Conservation (phyloP, 106 monocot species). For the Alisma plantagoaquatica region DNA sequence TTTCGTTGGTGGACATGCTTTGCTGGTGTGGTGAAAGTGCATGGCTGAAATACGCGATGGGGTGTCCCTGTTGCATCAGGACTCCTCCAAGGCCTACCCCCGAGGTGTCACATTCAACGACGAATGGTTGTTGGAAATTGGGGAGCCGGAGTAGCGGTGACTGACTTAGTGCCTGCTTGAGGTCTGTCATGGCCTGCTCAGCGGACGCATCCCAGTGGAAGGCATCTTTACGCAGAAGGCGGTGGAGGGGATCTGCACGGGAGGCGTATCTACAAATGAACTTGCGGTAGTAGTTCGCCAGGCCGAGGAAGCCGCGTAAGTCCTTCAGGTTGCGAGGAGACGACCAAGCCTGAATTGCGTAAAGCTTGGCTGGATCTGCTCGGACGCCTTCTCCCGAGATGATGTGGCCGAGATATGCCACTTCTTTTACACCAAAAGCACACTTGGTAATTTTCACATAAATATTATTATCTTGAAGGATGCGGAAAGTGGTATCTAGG, state of each 20-base stretch:
- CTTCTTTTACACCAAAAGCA: neutral
- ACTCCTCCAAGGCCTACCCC: neutral
- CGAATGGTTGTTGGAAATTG: neutral
- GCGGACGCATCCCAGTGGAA: neutral
- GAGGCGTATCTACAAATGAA: neutral
- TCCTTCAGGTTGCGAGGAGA: no score
- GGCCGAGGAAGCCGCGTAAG: neutral
- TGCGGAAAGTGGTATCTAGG: neutral
- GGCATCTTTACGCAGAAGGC: neutral
- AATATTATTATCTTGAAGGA: neutral
- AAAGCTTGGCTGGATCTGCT: no score
- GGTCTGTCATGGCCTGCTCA: neutral
- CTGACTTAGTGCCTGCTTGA: neutral
- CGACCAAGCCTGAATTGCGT: no score
- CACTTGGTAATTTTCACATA: neutral
- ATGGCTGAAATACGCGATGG: neutral
- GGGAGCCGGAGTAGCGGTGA: neutral
- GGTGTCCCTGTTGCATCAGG: neutral
- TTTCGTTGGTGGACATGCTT: neutral
- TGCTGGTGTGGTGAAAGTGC: no score
- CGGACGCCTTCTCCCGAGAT: neutral
- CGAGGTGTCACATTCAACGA: neutral
- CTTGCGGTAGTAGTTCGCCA: neutral
- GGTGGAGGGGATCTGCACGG: neutral
- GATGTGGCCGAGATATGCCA: neutral